Percentiles rank a stretch among this genome's conserved stretches.
Conservation (phyloP, 352 stramenopile genomes). For the Phytophthora sp. region DNA sequence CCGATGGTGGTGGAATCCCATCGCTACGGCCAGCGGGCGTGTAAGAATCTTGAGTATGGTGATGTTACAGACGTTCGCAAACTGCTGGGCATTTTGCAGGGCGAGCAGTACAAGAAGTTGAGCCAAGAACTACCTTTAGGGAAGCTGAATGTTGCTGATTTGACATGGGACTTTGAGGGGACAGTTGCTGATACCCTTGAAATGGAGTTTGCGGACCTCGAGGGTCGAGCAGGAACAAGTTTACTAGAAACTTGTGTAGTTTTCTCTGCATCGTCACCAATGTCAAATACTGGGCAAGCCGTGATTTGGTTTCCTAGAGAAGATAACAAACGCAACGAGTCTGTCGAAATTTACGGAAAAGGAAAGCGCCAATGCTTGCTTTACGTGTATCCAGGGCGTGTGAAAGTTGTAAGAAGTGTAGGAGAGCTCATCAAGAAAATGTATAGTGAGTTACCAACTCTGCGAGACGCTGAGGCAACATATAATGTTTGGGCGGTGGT, state of each 20-base stretch:
- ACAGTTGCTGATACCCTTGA: constrained; percentile 49
- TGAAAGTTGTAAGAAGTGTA: constrained; percentile 72
- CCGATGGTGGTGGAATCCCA: constrained; percentile 68
- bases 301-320: constrained; percentile 51
- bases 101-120: constrained; percentile 14
- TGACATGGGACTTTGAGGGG: constrained; percentile 70
- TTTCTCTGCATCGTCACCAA: constrained; percentile 19
- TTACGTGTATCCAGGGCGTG: constrained; percentile 64
- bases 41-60: constrained; percentile 5
- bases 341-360: too few species aligned
- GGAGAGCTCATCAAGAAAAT: constrained; percentile 56
- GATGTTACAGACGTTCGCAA: constrained; percentile 23
- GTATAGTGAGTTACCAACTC: constrained; percentile 47
- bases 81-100: constrained; percentile 27
- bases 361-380: constrained; percentile 54
- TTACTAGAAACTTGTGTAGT: constrained; percentile 44
- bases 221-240: constrained; percentile 34
- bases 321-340: not conserved
- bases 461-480: constrained; percentile 21
- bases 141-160: constrained; percentile 43
- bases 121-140: constrained; percentile 8
- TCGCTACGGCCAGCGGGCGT: constrained; percentile 48
- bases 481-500: constrained; percentile 56
- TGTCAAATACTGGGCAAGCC: constrained; percentile 23
- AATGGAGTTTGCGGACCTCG: constrained; percentile 65